Conservation (phyloP, 495 filamentous ascomycete species). For the Geopyxis carbonaria region DNA sequence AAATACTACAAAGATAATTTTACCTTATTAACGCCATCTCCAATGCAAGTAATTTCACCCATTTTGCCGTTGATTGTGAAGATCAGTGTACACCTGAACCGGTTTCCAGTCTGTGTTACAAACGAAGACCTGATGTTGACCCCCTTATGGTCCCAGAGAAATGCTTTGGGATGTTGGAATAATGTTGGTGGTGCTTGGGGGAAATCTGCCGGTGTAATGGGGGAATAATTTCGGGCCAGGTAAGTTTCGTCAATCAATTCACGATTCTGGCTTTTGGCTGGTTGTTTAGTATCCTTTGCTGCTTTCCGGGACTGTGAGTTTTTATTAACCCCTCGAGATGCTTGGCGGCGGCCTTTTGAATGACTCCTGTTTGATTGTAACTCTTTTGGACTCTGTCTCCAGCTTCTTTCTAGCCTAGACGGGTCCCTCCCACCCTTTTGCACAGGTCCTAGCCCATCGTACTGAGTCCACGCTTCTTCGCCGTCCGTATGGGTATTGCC, state of each 20-base stretch:
- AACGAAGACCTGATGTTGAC: slow-evolving; percentile 15
- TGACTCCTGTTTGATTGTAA: no score
- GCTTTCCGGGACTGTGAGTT: no score
- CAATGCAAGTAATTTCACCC: no score
- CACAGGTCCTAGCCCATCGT: slow-evolving; percentile 23
- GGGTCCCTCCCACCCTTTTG: slow-evolving; percentile 7
- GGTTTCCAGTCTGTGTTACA: no score
- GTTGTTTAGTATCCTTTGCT: no score
- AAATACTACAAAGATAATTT: not conserved
- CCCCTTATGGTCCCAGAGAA: slow-evolving; percentile 18
- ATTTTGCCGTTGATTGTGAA: not conserved
- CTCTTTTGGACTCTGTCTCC: slow-evolving; percentile 12
- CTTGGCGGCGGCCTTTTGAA: not conserved
- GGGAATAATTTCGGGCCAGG: slow-evolving; percentile 12
- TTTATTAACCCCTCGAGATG: no score
- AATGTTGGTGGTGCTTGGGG: slow-evolving; percentile 16
- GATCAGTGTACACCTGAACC: not conserved
- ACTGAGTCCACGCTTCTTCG: slow-evolving; percentile 23
- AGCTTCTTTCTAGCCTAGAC: slow-evolving; percentile 13
- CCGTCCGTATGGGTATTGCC: not conserved
- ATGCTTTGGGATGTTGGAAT: slow-evolving; percentile 21
- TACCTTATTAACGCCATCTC: not conserved
- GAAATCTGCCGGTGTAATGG: slow-evolving; percentile 12
- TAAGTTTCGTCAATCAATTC: slow-evolving; percentile 20
- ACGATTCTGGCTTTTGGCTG: no score